phyloP scores from a whole-genome alignment of 768 basidiomycete species.

The Cyclocybe cylindracea region DNA sequence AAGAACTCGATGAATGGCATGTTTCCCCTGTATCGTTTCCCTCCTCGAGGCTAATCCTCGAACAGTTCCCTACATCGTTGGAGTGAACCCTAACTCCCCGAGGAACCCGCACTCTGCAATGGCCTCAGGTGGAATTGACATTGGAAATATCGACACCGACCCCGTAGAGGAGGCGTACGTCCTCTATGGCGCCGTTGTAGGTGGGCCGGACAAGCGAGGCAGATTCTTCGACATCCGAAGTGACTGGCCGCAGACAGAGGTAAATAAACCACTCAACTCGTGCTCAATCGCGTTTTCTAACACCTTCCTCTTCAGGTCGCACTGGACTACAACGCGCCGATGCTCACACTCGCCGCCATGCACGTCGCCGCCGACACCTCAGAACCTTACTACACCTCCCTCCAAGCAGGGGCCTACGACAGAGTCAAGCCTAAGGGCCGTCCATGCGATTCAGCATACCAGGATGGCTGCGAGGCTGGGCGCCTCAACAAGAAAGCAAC shows the following conservation, averaged over 20 bases:
- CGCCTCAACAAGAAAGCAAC: conserved; percentile 59
- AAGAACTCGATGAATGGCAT: conserved; percentile 87
- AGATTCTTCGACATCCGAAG: conserved; percentile 82
- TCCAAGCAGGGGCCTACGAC: conserved; percentile 68
- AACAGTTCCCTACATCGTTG: conserved; percentile 82
- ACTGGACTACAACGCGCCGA: conserved; percentile 88
- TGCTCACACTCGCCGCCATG: conserved; percentile 84
- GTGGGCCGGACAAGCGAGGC: conserved; percentile 80
- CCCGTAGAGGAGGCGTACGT: conserved; percentile 75
- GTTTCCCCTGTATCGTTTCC: conserved; percentile 12
- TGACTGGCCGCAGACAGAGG: conserved; percentile 91
- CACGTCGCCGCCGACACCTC: conserved; percentile 63
- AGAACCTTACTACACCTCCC: conserved; percentile 78
- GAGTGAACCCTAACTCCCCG: conserved; percentile 88
- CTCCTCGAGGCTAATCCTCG: not conserved
- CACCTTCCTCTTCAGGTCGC: conserved; percentile 48
- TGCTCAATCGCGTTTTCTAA: not conserved
- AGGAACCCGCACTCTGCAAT: conserved; percentile 88
- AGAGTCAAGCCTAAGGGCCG: conserved; percentile 61
- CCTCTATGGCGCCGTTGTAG: conserved; percentile 86
- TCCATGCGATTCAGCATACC: conserved; percentile 79
- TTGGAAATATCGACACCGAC: conserved; percentile 66
- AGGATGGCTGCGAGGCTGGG: conserved; percentile 48
- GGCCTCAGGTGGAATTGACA: conserved; percentile 80
- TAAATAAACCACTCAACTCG: conserved; percentile 22